phyloP scores from a whole-genome alignment of 805 yeast species.

The Kluyveromyces aestuarii region DNA sequence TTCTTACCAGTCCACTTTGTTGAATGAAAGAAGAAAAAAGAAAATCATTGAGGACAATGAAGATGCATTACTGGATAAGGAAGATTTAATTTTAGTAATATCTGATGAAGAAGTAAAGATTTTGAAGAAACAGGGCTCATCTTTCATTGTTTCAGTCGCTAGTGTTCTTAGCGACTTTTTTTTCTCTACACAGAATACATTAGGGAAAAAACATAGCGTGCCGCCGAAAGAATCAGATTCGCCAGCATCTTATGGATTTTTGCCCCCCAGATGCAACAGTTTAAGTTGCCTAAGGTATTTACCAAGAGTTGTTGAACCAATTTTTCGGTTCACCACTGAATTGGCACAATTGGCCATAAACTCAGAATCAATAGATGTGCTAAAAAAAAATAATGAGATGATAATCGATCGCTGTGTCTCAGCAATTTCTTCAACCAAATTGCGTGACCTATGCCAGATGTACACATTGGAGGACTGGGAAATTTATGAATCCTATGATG shows the following conservation, averaged over 20 bases:
- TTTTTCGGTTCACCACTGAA: conserved; percentile 35
- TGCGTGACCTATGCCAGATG: conserved; percentile 38
- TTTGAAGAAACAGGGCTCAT: conserved; percentile 33
- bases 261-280: conserved; percentile 59
- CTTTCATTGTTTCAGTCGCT: conserved; percentile 30
- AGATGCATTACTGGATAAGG: conserved; percentile 14
- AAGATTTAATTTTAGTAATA: conserved; percentile 31
- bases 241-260: conserved; percentile 38
- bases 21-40: conserved; percentile 34
- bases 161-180: conserved; percentile 25
- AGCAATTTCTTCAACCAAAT: conserved; percentile 43
- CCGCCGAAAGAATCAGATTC: conserved; percentile 19
- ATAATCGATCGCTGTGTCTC: conserved; percentile 37
- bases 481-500: conserved; percentile 19
- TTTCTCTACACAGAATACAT: conserved; percentile 25
- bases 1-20: conserved; percentile 32
- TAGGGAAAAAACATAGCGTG: conserved; percentile 3
- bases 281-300: conserved; percentile 47
- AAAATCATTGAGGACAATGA: conserved; percentile 23
- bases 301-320: conserved; percentile 36
- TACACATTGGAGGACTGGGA: conserved; percentile 35
- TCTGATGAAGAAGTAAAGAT: conserved; percentile 36
- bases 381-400: conserved; percentile 30
- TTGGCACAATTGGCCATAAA: conserved; percentile 37
- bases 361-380: conserved; percentile 29